Conservation (phyloP, 2,329 filamentous ascomycete species). For the Aspergillus brunneoviolaceus region DNA sequence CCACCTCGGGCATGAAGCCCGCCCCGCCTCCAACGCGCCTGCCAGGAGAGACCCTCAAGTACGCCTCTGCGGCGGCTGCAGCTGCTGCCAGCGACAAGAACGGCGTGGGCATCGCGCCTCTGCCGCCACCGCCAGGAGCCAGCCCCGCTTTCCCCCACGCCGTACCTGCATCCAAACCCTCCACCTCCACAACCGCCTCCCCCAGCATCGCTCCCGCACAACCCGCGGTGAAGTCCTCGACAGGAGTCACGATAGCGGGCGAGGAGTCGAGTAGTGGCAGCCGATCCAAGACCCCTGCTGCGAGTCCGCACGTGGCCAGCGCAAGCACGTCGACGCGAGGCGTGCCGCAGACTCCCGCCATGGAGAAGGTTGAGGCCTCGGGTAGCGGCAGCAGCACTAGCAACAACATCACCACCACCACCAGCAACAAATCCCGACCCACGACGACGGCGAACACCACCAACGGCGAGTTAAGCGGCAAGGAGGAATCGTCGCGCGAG, state of each 20-base stretch:
- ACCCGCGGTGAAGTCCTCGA: slow-evolving; percentile 42
- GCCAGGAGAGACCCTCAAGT: slow-evolving; percentile 88
- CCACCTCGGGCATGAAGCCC: slow-evolving; percentile 78
- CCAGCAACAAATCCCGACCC: slow-evolving; percentile 17
- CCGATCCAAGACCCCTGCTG: slow-evolving; percentile 54
- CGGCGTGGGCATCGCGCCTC: slow-evolving; percentile 82
- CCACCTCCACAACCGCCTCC: slow-evolving; percentile 61
- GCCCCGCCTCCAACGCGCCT: slow-evolving; percentile 80
- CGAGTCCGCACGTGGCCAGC: slow-evolving; percentile 46
- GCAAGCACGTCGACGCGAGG: slow-evolving; percentile 40
- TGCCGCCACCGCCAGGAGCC: slow-evolving; percentile 81
- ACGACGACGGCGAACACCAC: slow-evolving; percentile 48
- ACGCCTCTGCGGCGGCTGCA: slow-evolving; percentile 91
- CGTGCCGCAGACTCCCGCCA: slow-evolving; percentile 48
- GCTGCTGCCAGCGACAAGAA: slow-evolving; percentile 89
- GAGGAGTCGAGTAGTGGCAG: slow-evolving; percentile 38
- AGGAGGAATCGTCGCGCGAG: slow-evolving; percentile 48
- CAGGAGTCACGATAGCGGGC: slow-evolving; percentile 38
- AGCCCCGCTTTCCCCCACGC: slow-evolving; percentile 52
- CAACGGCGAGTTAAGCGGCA: slow-evolving; percentile 51
- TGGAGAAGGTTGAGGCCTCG: slow-evolving; percentile 47
- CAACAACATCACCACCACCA: too few species aligned
- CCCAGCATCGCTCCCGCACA: slow-evolving; percentile 52
- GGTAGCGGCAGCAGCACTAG: slow-evolving; percentile 37
- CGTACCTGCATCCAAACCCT: slow-evolving; percentile 52